Percentiles rank a stretch among this genome's conserved stretches.
Evolutionary conservation across 352 stramenopile genomes (phyloP).

Genomic region (Plasmopara viticola): DNA sequence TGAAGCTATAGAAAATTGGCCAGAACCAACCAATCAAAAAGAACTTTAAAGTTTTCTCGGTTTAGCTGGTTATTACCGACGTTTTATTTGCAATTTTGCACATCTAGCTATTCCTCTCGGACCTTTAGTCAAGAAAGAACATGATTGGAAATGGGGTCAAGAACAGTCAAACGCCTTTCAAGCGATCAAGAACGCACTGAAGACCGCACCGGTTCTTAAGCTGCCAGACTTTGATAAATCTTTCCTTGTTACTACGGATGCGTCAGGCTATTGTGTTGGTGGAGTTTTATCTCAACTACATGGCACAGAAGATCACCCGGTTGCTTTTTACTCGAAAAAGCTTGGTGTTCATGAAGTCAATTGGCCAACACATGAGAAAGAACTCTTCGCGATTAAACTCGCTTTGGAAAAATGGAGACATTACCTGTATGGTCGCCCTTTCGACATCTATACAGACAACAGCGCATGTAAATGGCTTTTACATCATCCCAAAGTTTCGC

Average conservation of each 20-base stretch:
- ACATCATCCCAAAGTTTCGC: background rate
- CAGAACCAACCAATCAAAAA: background rate
- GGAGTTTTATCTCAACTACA: too few relatives aligned
- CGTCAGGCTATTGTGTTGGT: too few relatives aligned
- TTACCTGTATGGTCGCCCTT: background rate
- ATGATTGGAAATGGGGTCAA: background rate
- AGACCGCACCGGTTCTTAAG: too few relatives aligned
- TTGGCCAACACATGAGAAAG: background rate
- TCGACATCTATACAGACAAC: constrained; percentile 4
- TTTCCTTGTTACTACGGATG: too few relatives aligned
- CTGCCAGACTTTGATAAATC: too few relatives aligned
- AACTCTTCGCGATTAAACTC: constrained; percentile 1
- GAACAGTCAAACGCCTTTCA: background rate
- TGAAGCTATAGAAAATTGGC: constrained; percentile 1
- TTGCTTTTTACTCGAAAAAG: too few relatives aligned
- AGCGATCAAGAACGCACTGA: background rate
- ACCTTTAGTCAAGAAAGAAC: constrained; percentile 3
- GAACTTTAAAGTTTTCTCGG: constrained; percentile 4
- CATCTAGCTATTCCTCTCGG: background rate
- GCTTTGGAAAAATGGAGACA: background rate
- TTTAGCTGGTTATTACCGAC: constrained; percentile 6
- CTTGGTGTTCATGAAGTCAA: too few relatives aligned
- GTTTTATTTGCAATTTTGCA: constrained; percentile 7
- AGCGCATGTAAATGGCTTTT: constrained; percentile 3
- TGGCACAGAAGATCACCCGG: too few relatives aligned